Conservation (phyloP, 1,284 basidiomycete genomes). For the Peniophora sp. region DNA sequence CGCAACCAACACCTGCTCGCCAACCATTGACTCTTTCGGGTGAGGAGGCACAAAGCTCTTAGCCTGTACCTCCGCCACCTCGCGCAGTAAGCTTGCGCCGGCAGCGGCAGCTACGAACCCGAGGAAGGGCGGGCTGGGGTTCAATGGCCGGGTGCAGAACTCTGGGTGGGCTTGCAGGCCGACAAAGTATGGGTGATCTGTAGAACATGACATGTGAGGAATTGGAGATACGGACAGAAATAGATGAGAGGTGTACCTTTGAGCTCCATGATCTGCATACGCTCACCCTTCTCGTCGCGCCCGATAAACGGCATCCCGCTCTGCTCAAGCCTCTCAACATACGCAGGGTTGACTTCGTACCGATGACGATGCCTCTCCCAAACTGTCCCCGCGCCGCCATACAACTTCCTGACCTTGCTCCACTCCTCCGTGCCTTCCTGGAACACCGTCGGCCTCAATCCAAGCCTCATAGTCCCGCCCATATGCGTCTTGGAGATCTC, state of each 20-base stretch:
- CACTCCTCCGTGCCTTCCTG: slow-evolving; percentile 47
- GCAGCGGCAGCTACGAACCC: slow-evolving; percentile 90
- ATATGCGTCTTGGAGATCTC: slow-evolving; percentile 98
- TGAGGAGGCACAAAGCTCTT: slow-evolving; percentile 42
- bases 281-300: slow-evolving; percentile 91
- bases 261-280: slow-evolving; percentile 96
- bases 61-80: slow-evolving; percentile 68
- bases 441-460: slow-evolving; percentile 91
- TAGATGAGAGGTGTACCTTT: slow-evolving; percentile 42
- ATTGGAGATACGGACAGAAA: background rate
- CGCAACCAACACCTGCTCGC: slow-evolving; percentile 28
- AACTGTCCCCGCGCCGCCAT: slow-evolving; percentile 77
- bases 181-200: slow-evolving; percentile 93
- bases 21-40: slow-evolving; percentile 41
- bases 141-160: slow-evolving; percentile 97
- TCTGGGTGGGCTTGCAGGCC: slow-evolving; percentile 97
- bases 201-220: background rate
- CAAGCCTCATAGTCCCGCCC: slow-evolving; percentile 98
- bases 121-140: slow-evolving; percentile 96
- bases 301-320: slow-evolving; percentile 84
- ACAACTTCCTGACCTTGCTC: slow-evolving; percentile 74
- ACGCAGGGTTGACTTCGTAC: slow-evolving; percentile 94
- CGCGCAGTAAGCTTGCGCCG: slow-evolving; percentile 53
- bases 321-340: slow-evolving; percentile 67
- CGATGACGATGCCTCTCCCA: slow-evolving; percentile 98